phyloP scores from a whole-genome alignment of 306 rosid species.

The Lathyrus oleraceus region DNA sequence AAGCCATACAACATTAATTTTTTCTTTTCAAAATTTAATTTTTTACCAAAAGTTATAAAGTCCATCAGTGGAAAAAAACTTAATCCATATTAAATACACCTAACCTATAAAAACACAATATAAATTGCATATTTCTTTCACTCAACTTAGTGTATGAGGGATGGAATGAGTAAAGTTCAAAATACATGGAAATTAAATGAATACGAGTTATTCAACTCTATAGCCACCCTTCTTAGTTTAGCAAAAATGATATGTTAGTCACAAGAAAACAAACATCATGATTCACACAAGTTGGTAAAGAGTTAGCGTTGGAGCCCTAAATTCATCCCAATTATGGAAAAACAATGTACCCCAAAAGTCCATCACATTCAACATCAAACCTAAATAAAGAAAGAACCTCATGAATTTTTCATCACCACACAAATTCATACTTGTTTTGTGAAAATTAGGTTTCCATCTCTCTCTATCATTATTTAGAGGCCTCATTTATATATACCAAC shows the following conservation, averaged over 20 bases:
- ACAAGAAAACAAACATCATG: background rate
- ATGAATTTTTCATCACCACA: constrained; percentile 23
- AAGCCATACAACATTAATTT: too few species aligned
- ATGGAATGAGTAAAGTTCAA: background rate
- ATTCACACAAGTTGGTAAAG: constrained; percentile 36
- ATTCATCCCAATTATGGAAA: constrained; percentile 26
- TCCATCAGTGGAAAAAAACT: too few species aligned
- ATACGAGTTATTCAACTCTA: background rate
- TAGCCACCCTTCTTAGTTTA: background rate
- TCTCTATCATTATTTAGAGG: constrained; percentile 33
- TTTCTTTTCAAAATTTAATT: too few species aligned
- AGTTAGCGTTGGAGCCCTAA: constrained; percentile 29
- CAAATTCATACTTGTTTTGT: constrained; percentile 36
- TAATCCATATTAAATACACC: too few species aligned
- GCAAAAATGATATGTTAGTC: background rate
- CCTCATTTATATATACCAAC: constrained; percentile 34
- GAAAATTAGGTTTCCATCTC: constrained; percentile 39
- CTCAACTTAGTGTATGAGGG: background rate
- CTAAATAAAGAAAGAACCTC: constrained; percentile 33
- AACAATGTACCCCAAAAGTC: constrained; percentile 42
- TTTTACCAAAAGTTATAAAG: too few species aligned
- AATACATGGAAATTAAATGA: background rate
- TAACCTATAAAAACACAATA: too few species aligned
- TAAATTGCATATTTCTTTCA: too few species aligned
- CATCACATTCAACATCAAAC: constrained; percentile 37